Evolutionary conservation across 768 basidiomycete genomes (phyloP).

Genomic region (Xerocomus potaroensis): DNA sequence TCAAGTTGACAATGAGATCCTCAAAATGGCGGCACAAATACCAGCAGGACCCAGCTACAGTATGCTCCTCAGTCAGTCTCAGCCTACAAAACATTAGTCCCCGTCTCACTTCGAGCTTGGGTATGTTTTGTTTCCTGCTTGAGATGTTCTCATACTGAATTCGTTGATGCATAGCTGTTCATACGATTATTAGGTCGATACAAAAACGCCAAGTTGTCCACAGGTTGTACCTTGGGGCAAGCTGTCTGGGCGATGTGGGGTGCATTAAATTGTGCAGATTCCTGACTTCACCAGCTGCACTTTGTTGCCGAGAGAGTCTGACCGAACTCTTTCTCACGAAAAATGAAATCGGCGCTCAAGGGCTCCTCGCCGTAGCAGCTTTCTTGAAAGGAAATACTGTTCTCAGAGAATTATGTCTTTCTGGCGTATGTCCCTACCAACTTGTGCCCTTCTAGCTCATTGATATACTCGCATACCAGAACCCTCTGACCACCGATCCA

Average conservation of each 20-base stretch:
- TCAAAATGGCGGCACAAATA: constrained; percentile 25
- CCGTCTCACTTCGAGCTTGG: constrained; percentile 27
- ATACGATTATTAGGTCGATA: constrained; percentile 45
- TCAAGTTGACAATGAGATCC: constrained; percentile 19
- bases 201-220: constrained; percentile 43
- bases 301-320: constrained; percentile 37
- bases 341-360: constrained; percentile 51
- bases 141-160: neutral
- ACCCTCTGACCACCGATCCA: constrained; percentile 37
- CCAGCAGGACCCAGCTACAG: constrained; percentile 26
- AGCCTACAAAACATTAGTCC: constrained; percentile 26
- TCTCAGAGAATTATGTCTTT: constrained; percentile 50
- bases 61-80: constrained; percentile 22
- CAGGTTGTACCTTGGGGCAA: constrained; percentile 53
- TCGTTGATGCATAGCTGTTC: constrained; percentile 39
- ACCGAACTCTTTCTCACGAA: constrained; percentile 55
- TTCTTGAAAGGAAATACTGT: constrained; percentile 46
- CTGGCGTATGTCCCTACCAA: constrained; percentile 43
- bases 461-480: constrained; percentile 29
- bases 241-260: constrained; percentile 55
- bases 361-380: constrained; percentile 48
- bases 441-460: constrained; percentile 1
- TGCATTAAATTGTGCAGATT: constrained; percentile 51
- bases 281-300: constrained; percentile 45
- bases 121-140: constrained; percentile 12